A percentile compares a stretch with the other conserved stretches of the same genome.
phyloP scores from a whole-genome alignment of 2,329 filamentous ascomycete species.

The Cryphonectria naterciae region DNA sequence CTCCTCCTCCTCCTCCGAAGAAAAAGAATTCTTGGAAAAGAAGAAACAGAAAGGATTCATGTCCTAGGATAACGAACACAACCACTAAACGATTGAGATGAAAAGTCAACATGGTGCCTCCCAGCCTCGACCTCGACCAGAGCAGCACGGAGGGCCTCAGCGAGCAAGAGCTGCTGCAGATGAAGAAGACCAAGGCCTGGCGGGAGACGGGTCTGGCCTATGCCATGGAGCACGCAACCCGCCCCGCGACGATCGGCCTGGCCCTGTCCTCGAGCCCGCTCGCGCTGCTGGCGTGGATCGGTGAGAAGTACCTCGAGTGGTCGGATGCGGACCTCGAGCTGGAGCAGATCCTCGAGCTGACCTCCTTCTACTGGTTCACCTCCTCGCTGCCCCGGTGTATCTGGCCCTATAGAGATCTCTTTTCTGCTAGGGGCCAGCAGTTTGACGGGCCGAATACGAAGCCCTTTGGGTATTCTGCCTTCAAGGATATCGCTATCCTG shows the following conservation, averaged over 20 bases:
- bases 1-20: too few relatives aligned
- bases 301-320: slow-evolving; percentile 61
- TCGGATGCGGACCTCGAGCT: slow-evolving; percentile 44
- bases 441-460: slow-evolving; percentile 37
- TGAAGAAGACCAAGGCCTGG: slow-evolving; percentile 46
- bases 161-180: slow-evolving; percentile 41
- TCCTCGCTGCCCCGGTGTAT: slow-evolving; percentile 51
- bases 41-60: too few relatives aligned
- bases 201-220: slow-evolving; percentile 51
- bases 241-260: slow-evolving; percentile 60
- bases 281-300: slow-evolving; percentile 60
- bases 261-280: slow-evolving; percentile 57
- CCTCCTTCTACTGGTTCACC: slow-evolving; percentile 61
- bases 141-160: slow-evolving; percentile 26
- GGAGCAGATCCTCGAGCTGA: slow-evolving; percentile 51
- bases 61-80: too few relatives aligned
- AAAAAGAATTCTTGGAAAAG: too few relatives aligned
- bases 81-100: too few relatives aligned
- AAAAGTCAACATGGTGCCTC: not conserved
- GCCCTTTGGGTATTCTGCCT: slow-evolving; percentile 51
- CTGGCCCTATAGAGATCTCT: slow-evolving; percentile 51
- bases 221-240: slow-evolving; percentile 54
- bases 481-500: slow-evolving; percentile 46
- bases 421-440: not conserved
- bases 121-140: not conserved